Evolutionary conservation across 2,329 filamentous ascomycete genomes (phyloP), one percentile per base, ranked within the genome.

Genomic region (Fusarium concolor): DNA sequence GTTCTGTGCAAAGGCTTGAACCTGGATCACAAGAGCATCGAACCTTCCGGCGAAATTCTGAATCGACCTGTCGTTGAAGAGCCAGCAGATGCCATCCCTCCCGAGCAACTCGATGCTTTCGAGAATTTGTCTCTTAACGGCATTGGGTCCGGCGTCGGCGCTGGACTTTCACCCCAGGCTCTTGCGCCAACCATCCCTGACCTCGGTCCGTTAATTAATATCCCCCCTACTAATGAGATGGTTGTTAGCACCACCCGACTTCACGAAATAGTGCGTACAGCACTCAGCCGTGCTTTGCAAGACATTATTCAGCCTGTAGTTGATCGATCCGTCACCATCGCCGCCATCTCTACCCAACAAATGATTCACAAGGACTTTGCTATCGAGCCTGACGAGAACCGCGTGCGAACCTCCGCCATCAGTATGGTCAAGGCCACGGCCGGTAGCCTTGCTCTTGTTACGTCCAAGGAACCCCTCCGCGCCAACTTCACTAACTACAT

Each of bases 401-500:
- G 93, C 65, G 86, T 98, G 54, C 90, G 94, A 52, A 91, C 90
- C 50, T 92, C 94, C 31, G 95, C 96, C 5, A 90, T 97, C 70
- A 97, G 91, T 67, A 96, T 98, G 89, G 96, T 97, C 44, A 96
- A 97, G 79, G 91, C 94, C 50, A 92, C 97, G 26, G 95, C 96
- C 24, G 96, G 96, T 38, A 97, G 94, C 75, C 85, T 99, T 56
- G 96, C 96, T 15, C 86, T 97, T 31, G 96, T 99, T n/a, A 99
- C 96, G 5, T 98, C 94, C 76, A 99, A 98, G 79, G 96, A 99
- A 78, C 96, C 96, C 17, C 85, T 99, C 17, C 90, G 96, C 63
- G 96, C 96, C 78, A 98, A 96, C 80, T 97, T 99, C 79, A 96
- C 92, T 54, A 99, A 98, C 80, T 97, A 98, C 76, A 94, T 99